Conservation (phyloP, 1,284 basidiomycete genomes). For the Leccinum laetum region DNA sequence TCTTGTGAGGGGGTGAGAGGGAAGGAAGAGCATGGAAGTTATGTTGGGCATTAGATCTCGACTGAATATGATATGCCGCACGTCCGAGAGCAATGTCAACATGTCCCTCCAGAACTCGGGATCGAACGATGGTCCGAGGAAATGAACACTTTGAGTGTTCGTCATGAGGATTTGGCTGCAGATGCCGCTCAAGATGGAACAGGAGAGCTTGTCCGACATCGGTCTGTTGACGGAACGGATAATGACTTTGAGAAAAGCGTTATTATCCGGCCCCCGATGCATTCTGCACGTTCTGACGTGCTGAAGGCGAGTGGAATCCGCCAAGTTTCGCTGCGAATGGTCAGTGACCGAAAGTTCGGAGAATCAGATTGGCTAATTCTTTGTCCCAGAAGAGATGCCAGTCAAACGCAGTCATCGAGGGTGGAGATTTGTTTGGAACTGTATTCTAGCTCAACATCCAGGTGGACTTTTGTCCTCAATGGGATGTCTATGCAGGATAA, state of each 20-base stretch:
- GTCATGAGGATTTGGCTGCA: background rate
- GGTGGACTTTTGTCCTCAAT: background rate
- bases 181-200: background rate
- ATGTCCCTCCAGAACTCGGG: background rate
- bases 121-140: background rate
- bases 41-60: background rate
- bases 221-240: background rate
- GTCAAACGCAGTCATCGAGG: rapidly evolving
- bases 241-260: background rate
- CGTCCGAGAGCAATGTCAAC: background rate
- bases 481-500: background rate
- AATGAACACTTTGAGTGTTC: background rate
- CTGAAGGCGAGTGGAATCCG: background rate
- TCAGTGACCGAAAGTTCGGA: too few relatives aligned
- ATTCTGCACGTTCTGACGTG: background rate
- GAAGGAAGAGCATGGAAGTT: background rate
- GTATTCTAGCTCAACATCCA: too few relatives aligned
- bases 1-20: background rate
- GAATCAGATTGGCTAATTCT: too few relatives aligned
- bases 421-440: too few relatives aligned
- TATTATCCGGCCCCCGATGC: background rate
- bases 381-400: background rate
- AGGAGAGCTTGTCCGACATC: background rate
- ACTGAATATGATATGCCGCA: background rate
- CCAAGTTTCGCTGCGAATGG: background rate